These are phyloP conservation scores for Fraxinus velutina DNA, from an alignment of 305 asterid species.

Conservation along the genomic window DNA sequence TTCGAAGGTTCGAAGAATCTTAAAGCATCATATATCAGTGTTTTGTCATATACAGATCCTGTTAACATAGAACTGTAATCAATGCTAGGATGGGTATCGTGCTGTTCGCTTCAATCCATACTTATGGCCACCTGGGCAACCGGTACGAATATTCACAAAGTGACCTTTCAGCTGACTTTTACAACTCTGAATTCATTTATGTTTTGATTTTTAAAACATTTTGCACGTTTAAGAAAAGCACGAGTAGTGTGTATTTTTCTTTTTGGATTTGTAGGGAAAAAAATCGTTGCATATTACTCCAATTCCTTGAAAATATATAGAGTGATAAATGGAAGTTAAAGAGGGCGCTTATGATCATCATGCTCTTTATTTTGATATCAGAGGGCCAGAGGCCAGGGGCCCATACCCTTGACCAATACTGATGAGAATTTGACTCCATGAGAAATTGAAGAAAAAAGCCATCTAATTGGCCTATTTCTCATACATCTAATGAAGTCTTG, in stretches of 20 bases:
- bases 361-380: not conserved
- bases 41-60: not conserved
- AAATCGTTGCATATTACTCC: not conserved
- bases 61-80: constrained; percentile 20
- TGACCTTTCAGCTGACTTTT: not conserved
- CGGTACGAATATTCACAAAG: constrained; percentile 37
- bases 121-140: constrained; percentile 85
- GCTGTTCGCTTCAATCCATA: constrained; percentile 92
- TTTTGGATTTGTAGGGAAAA: not conserved
- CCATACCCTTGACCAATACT: not conserved
- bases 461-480: not conserved
- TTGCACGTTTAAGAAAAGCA: not conserved
- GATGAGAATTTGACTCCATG: not conserved
- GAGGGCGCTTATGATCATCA: not conserved
- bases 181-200: not conserved
- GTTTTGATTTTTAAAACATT: not conserved
- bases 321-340: not conserved
- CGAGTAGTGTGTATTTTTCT: not conserved
- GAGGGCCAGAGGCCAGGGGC: not conserved
- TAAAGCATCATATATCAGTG: not conserved
- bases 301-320: not conserved
- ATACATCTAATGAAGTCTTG: not conserved
- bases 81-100: constrained; percentile 71
- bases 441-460: not conserved
- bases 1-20: constrained; percentile 45